Evolutionary conservation across 2,329 filamentous ascomycete species (phyloP).

Genomic region (Fusarium tupiense): DNA sequence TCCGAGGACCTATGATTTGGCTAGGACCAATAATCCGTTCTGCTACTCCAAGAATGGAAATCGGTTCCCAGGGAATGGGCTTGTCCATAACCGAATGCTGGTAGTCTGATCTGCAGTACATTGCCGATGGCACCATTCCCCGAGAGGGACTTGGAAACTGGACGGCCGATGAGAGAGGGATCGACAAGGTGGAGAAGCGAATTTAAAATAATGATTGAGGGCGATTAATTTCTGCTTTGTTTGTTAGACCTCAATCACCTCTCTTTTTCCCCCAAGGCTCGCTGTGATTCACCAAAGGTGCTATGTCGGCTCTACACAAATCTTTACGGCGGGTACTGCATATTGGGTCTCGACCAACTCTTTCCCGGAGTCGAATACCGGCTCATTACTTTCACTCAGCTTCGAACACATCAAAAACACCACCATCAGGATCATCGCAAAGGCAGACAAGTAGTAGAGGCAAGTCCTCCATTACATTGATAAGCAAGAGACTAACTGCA

Average conservation of each 20-base stretch:
- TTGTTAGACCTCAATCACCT: neutral
- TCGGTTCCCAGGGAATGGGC: neutral
- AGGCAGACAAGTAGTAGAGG: neutral
- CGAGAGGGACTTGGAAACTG: fast-evolving
- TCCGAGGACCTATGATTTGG: neutral
- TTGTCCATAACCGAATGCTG: neutral
- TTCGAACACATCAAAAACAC: neutral
- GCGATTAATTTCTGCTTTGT: fast-evolving
- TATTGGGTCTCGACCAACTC: fast-evolving
- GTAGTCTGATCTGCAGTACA: neutral
- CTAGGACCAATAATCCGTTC: neutral
- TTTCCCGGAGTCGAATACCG: fast-evolving
- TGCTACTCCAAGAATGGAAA: neutral
- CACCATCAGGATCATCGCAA: fast-evolving
- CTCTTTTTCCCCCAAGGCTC: fast-evolving
- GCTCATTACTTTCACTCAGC: fast-evolving
- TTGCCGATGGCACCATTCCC: neutral
- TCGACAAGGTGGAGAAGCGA: neutral
- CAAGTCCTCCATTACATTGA: no score
- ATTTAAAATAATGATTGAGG: no score
- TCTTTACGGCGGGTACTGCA: fast-evolving
- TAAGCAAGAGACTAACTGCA: fast-evolving
- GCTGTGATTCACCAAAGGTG: neutral
- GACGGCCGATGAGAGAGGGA: neutral
- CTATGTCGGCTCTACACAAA: neutral